phyloP scores from a whole-genome alignment of 345 rosid species.

The Melaleuca alternifolia region DNA sequence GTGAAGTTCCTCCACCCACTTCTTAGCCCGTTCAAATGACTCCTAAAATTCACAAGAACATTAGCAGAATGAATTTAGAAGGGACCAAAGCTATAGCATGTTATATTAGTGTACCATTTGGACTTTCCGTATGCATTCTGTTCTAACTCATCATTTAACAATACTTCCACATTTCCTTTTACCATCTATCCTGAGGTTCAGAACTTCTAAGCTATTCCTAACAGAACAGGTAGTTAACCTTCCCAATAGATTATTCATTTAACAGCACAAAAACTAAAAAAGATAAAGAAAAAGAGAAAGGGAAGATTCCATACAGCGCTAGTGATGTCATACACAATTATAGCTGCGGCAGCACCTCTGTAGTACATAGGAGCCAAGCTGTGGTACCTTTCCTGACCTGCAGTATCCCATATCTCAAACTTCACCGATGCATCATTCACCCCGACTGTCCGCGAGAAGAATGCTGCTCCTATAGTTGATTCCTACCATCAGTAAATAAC shows the following conservation, averaged over 20 bases:
- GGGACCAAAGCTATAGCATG: background rate
- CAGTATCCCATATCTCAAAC: constrained; percentile 66
- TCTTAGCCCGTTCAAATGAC: constrained; percentile 48
- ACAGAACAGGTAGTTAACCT: background rate
- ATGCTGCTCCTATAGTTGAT: constrained; percentile 59
- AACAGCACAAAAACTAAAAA: background rate
- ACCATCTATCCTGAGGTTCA: background rate
- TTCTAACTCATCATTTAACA: background rate
- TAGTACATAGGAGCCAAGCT: constrained; percentile 71
- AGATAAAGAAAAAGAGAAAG: background rate
- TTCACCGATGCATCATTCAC: constrained; percentile 51
- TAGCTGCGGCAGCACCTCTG: constrained; percentile 63
- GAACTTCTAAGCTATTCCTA: background rate
- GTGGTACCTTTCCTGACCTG: constrained; percentile 59
- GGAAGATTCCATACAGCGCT: constrained; percentile 13
- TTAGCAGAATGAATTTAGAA: background rate
- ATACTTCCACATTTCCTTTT: background rate
- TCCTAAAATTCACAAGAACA: constrained; percentile 16
- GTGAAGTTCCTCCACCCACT: constrained; percentile 60
- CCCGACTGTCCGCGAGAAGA: constrained; percentile 52
- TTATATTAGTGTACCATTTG: background rate
- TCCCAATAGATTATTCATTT: background rate
- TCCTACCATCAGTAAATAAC: constrained; percentile 17
- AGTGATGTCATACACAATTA: constrained; percentile 47
- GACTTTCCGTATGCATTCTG: background rate